These are phyloP conservation scores for Collybia sordida DNA, from an alignment of 768 basidiomycete genomes.

Conservation along the genomic window DNA sequence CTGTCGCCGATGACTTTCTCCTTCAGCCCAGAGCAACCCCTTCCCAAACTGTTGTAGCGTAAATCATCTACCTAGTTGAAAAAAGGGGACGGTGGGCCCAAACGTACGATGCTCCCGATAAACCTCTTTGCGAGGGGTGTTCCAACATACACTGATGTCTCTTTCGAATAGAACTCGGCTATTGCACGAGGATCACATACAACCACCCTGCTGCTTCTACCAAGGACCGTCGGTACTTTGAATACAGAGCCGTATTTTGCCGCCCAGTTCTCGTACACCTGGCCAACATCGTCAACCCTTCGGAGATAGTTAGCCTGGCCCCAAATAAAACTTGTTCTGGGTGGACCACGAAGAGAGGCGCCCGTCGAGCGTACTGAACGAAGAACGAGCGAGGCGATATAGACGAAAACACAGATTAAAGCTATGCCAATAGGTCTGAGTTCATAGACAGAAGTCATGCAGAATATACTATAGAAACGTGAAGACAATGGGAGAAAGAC, in stretches of 20 bases:
- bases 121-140: constrained; percentile 21
- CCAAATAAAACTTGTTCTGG: constrained; percentile 7
- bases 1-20: constrained; percentile 43
- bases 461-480: too few relatives aligned
- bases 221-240: constrained; percentile 16
- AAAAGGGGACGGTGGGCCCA: neutral
- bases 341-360: constrained; percentile 8
- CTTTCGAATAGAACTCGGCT: constrained; percentile 21
- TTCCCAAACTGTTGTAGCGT: constrained; percentile 24
- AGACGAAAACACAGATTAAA: too few relatives aligned
- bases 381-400: too few relatives aligned
- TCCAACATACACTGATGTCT: constrained; percentile 24
- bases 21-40: constrained; percentile 38
- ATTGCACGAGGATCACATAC: constrained; percentile 25
- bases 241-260: constrained; percentile 23
- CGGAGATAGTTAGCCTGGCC: constrained; percentile 9
- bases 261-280: constrained; percentile 21
- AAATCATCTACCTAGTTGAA: neutral
- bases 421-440: too few relatives aligned
- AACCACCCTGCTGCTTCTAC: constrained; percentile 17
- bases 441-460: too few relatives aligned
- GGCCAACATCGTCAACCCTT: constrained; percentile 10
- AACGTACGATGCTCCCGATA: constrained; percentile 22
- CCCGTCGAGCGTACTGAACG: too few relatives aligned
- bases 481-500: too few relatives aligned